phyloP scores from a whole-genome alignment of 208 protist genomes.

The Wallacemonas collosoma region DNA sequence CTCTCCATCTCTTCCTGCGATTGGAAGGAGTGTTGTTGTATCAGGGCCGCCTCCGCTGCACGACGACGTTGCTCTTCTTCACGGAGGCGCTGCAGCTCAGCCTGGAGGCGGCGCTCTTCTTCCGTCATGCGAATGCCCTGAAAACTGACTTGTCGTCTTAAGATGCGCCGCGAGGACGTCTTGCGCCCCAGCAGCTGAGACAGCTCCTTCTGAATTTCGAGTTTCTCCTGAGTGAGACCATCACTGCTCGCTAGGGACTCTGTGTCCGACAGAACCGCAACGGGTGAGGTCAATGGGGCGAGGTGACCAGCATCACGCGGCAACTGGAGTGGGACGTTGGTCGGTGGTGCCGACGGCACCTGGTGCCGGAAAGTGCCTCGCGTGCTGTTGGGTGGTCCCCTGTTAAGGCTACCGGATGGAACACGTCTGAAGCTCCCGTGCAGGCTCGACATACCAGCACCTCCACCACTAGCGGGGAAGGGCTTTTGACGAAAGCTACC shows the following conservation, averaged over 20 bases:
- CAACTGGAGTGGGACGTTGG: not conserved
- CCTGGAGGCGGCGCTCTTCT: constrained; percentile 12
- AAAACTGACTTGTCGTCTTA: constrained; percentile 9
- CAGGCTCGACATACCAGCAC: not conserved
- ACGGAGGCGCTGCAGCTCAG: constrained; percentile 9
- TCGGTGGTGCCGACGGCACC: not conserved
- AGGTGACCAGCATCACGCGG: not conserved
- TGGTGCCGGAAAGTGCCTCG: not conserved
- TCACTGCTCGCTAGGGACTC: not conserved
- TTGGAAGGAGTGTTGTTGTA: not conserved
- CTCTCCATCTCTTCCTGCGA: not conserved
- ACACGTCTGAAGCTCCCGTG: constrained; percentile 3
- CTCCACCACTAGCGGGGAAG: not conserved
- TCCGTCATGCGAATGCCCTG: constrained; percentile 12
- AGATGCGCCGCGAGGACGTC: constrained; percentile 7
- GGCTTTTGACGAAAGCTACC: not conserved
- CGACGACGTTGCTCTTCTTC: constrained; percentile 2
- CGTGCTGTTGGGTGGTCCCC: not conserved
- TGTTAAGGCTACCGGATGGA: not conserved
- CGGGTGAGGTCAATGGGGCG: not conserved
- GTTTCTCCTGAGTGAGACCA: not conserved
- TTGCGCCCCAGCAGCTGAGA: constrained; percentile 13
- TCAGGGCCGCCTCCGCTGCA: constrained; percentile 6
- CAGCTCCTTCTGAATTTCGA: constrained; percentile 15
- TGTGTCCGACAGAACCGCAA: not conserved